Evolutionary conservation across 768 basidiomycete genomes (phyloP), one percentile per base, ranked within the genome.

Genomic region (Lyophyllum atratum): DNA sequence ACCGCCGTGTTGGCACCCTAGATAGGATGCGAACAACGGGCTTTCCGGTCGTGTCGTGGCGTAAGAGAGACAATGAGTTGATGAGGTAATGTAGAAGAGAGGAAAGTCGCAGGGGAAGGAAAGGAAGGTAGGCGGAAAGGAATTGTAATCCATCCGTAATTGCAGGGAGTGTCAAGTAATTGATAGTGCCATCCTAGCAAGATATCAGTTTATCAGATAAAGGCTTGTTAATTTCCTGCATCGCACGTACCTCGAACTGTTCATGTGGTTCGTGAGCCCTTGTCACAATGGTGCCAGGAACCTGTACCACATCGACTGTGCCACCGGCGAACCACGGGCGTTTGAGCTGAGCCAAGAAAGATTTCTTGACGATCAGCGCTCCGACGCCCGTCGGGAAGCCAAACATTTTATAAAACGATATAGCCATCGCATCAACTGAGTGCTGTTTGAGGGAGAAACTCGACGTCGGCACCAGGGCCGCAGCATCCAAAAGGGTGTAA

Each of bases 361-460:
- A 80, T 64, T 86, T 85, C 68, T 85, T 89, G 43, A 89, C 86
- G 26, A 94, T 70, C 4, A 94, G 76, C 12, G 90, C 90, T 33
- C 92, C 92, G 42, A 93, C 83, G 8, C 92, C 92, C 0, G 91
- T 93, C 11, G 92, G 92, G 63, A 86, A 93, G 31, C 92, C 92
- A 60, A 92, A 91, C 88, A 93, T 92, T 64, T 94, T 94, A 73
- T 94, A 94, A 64, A 93, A 92, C 43, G 88, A 90, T 52, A 94
- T 66, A 0, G 86, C 90, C 81, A 92, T 85, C 1, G 91, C 92
- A 69, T 94, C 92, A 11, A 92, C 86, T 4, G 86, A 83, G 28
- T 78, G 79, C 50, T 86, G 81, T 1, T 80, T 70, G 14, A 94
- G 75, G 12, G 88, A 88, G 53, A 93, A 80, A 17, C 75, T 66